Evolutionary conservation across 331 rosid genomes (phyloP).

Genomic region (Rhamnella rubrinervis): DNA sequence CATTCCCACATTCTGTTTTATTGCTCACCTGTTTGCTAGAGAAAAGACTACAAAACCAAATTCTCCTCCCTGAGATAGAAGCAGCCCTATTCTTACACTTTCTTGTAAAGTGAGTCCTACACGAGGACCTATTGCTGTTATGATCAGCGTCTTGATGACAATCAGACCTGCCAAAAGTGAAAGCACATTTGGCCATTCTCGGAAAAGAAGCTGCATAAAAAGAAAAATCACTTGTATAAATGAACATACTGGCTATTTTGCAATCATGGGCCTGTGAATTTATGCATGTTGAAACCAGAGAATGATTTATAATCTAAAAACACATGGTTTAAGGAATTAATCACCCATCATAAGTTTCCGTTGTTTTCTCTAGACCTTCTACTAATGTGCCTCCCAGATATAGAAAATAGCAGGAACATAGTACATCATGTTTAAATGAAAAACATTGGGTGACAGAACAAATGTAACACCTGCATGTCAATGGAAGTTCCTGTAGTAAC

Average conservation of each 20-base stretch:
- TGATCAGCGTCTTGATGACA: slow-evolving; percentile 86
- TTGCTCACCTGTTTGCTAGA: slow-evolving; percentile 79
- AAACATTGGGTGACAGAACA: slow-evolving; percentile 4
- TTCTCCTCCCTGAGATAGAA: slow-evolving; percentile 98
- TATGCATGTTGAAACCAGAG: neutral
- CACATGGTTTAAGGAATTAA: neutral
- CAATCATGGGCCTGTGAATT: neutral
- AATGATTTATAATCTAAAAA: neutral
- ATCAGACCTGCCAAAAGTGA: slow-evolving; percentile 91
- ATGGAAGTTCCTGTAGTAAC: slow-evolving; percentile 89
- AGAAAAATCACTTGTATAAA: slow-evolving; percentile 9
- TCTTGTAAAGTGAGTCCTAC: slow-evolving; percentile 90
- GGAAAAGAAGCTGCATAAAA: slow-evolving; percentile 70
- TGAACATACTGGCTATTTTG: slow-evolving; percentile 6
- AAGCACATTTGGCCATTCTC: slow-evolving; percentile 99
- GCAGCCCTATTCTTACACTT: slow-evolving; percentile 97
- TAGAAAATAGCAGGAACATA: slow-evolving; percentile 1
- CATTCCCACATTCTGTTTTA: slow-evolving; percentile 4
- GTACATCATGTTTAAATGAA: neutral
- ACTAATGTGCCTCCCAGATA: neutral
- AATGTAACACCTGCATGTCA: slow-evolving; percentile 71
- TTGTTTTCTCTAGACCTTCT: neutral
- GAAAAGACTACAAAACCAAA: slow-evolving; percentile 96
- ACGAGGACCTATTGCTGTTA: slow-evolving; percentile 96
- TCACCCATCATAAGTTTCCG: neutral